Percentiles rank a stretch among this genome's conserved stretches.
phyloP scores from a whole-genome alignment of 495 filamentous ascomycete species.

The Daldinia caldariorum region DNA sequence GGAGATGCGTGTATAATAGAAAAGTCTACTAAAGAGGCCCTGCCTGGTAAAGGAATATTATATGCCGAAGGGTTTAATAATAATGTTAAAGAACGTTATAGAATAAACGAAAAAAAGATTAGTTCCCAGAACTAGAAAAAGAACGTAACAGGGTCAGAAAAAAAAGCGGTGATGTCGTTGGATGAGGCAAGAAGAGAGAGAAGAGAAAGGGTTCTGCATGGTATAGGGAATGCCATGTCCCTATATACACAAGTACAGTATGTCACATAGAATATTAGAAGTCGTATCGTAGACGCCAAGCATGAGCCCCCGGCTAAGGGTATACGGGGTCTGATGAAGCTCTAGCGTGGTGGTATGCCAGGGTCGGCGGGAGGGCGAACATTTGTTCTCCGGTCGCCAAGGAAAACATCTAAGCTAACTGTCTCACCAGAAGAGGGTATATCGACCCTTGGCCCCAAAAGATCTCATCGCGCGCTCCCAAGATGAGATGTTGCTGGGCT shows the following conservation, averaged over 20 bases:
- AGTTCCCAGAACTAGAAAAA: constrained; percentile 62
- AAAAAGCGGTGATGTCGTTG: constrained; percentile 44
- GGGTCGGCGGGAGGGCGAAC: constrained; percentile 14
- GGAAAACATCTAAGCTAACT: constrained; percentile 24
- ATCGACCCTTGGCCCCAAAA: constrained; percentile 33
- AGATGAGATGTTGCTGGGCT: constrained; percentile 44
- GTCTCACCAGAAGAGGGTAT: constrained; percentile 39
- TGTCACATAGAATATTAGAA: constrained; percentile 22
- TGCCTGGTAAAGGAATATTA: constrained; percentile 49
- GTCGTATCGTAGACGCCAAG: constrained; percentile 29
- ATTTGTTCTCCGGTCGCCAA: constrained; percentile 31
- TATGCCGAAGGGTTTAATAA: constrained; percentile 23
- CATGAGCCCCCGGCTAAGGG: constrained; percentile 10
- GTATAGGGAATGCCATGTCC: constrained; percentile 17
- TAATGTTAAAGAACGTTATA: constrained; percentile 31
- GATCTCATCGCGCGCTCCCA: constrained; percentile 43
- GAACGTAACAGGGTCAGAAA: constrained; percentile 48
- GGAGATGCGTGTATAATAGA: constrained; percentile 26
- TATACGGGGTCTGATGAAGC: constrained; percentile 29
- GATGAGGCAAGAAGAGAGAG: constrained; percentile 42
- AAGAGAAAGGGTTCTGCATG: constrained; percentile 11
- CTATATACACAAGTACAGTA: constrained; percentile 27
- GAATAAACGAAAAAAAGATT: constrained; percentile 47
- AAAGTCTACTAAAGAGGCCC: constrained; percentile 47
- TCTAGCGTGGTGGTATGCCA: constrained; percentile 34